Evolutionary conservation across 129 eudicot genomes (phyloP), one percentile per base, ranked within the genome.

Genomic region (Pittosporum tobira): DNA sequence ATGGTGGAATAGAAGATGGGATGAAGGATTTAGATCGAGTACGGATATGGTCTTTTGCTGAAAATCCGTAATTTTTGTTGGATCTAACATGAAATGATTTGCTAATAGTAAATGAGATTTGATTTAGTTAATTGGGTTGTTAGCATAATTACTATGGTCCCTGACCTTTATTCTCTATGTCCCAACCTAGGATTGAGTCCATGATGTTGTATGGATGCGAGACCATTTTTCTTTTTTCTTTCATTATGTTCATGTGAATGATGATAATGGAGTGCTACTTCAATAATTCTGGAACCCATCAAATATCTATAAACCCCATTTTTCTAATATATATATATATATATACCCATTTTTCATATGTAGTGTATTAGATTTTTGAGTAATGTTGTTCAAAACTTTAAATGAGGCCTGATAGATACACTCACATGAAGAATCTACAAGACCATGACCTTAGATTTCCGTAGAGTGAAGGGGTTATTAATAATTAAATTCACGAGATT

Each of bases 101-200:
- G 36, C 3, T 30, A 30, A 30, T 30, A 30, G 36, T 30, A 8
- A 30, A 49, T 21, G 27, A 18, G 51, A 47, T 6, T n/a, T 47
- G 21, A 44, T 47, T 47, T n/a, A 19, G 18, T 47, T 27, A 30
- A 49, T 49, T 20, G 29, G 21, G 6, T 48, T 49, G 54, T 22
- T 22, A 49, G 28, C 54, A 22, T 2, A 49, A 20, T 49, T 18
- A 21, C 7, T 49, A 49, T 49, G 29, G 54, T 49, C 27, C 25
- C 21, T 3, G 54, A 21, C 8, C 54, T 22, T 49, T 21, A 19
- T 36, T 13, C 51, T 64, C 19, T 25, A 19, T 50, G 34, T 59
- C 48, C 64, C 75, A 61, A 60, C 81, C 77, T 76, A 66, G 81
- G 69, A 76, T 76, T 65, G 73, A 65, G 66, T 76, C 66, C 54